A percentile compares a stretch with the other conserved stretches of the same genome.
These are phyloP conservation scores for Simplicillium sp. DNA, from an alignment of 2,329 filamentous ascomycete species.

Conservation along the genomic window DNA sequence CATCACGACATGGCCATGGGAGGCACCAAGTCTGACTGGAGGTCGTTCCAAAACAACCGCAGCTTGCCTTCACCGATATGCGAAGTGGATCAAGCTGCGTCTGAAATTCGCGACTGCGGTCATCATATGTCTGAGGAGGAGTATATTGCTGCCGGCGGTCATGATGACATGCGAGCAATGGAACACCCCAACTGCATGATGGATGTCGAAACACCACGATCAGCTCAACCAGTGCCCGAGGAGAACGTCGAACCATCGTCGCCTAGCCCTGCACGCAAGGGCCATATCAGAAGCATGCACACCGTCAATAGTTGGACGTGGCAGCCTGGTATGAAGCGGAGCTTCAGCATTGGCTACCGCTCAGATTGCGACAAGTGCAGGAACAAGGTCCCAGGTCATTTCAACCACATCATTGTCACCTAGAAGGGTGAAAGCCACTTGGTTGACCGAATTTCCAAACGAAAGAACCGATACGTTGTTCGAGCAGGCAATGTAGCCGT, in stretches of 20 bases:
- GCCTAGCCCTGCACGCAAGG: conserved; percentile 40
- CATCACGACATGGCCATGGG: conserved; percentile 24
- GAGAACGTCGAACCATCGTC: conserved; percentile 26
- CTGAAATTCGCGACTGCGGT: neutral
- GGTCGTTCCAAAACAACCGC: conserved; percentile 40
- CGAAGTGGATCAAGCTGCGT: conserved; percentile 23
- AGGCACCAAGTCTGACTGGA: conserved; percentile 45
- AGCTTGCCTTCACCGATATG: conserved; percentile 52
- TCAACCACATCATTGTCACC: conserved; percentile 67
- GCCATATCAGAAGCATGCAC: conserved; percentile 49
- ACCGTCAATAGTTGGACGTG: conserved; percentile 52
- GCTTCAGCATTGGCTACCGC: conserved; percentile 70
- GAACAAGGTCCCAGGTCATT: conserved; percentile 66
- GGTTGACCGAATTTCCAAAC: conserved; percentile 11
- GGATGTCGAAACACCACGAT: conserved; percentile 21
- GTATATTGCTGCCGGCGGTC: conserved; percentile 11
- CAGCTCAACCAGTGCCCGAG: conserved; percentile 13
- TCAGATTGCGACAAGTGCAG: conserved; percentile 72
- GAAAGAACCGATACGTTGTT: conserved; percentile 6
- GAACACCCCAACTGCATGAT: conserved; percentile 28
- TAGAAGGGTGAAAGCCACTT: conserved; percentile 27
- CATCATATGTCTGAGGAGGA: neutral
- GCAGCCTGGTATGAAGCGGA: conserved; percentile 56
- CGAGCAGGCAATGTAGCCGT: conserved; percentile 13
- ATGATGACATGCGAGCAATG: conserved; percentile 27